A percentile compares a stretch with the other conserved stretches of the same genome.
phyloP scores from a whole-genome alignment of 2,329 filamentous ascomycete species.

The Myriosclerotinia curreyana region DNA sequence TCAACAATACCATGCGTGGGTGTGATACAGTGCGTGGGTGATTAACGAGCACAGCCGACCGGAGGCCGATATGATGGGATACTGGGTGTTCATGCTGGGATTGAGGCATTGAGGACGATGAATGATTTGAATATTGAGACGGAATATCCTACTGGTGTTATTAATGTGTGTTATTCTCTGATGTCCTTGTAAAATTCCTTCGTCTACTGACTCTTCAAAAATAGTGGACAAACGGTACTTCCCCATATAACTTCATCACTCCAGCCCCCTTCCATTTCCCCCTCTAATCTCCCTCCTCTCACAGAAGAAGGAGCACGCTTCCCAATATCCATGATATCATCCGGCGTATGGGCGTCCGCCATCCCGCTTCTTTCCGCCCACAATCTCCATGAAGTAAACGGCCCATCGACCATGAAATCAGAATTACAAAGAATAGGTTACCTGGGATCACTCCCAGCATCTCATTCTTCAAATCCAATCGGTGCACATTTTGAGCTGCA shows the following conservation, averaged over 20 bases:
- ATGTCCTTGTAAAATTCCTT: background rate
- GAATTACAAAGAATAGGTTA: constrained; percentile 73
- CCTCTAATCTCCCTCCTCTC: background rate
- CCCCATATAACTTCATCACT: background rate
- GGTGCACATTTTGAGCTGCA: constrained; percentile 80
- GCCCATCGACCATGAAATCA: constrained; percentile 59
- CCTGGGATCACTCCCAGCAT: constrained; percentile 56
- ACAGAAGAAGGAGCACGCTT: constrained; percentile 80
- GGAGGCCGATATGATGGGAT: constrained; percentile 73
- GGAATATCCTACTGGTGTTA: constrained; percentile 46
- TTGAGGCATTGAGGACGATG: constrained; percentile 69
- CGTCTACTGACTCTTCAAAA: constrained; percentile 45
- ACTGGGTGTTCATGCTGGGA: constrained; percentile 66
- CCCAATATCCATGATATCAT: constrained; percentile 69
- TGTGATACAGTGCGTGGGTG: constrained; percentile 47
- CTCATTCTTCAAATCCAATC: constrained; percentile 59
- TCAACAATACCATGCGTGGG: background rate
- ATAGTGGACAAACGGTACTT: constrained; percentile 23
- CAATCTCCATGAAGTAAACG: constrained; percentile 59
- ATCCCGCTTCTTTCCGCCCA: constrained; percentile 62
- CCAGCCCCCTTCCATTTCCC: background rate
- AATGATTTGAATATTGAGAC: constrained; percentile 67
- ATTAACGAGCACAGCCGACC: constrained; percentile 45
- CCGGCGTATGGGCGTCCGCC: constrained; percentile 72
- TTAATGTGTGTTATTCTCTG: constrained; percentile 23